Evolutionary conservation across 2,329 filamentous ascomycete genomes (phyloP), one percentile per base, ranked within the genome.

Genomic region (Didymellaceae sp.): DNA sequence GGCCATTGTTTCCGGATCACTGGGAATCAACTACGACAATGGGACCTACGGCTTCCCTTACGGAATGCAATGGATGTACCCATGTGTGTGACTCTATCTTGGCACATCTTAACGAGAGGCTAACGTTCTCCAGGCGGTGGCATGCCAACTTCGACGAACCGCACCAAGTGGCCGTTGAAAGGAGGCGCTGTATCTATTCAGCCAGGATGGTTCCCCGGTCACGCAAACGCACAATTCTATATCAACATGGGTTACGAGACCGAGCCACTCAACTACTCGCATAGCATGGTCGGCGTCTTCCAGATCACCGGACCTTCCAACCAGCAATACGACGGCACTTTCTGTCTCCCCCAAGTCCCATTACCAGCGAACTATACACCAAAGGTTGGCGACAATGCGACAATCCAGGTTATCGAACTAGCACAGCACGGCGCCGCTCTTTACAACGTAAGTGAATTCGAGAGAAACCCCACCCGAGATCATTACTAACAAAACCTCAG

Each of bases 61-160:
- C 61, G 92, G 91, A 75, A 93, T 94, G 89, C 89, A 96, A 78
- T 97, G 91, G 91, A 86, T 87, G 72, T 96, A 96, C 78, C 91
- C 92, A 74, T 97, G 91, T 96, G 79, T 77, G 90, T 78, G 24
- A 17, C 7, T 25, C 8, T 11, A 18, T 14, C 14, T 24, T 16
- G 20, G n/a, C 18, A 13, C 25, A 28, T 17, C n/a, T 25, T 5
- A 25, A 13, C 2, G n/a, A 33, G 8, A 11, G 20, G 43, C 58
- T 66, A 44, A 65, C 25, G 52, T 13, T 13, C 26, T 10, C 14
- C 65, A 97, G 93, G 93, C 71, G 94, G 94, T 51, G 94, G 94
- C 55, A 86, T 93, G 78, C 79, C 80, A 37, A 82, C 84, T 28
- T 89, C 90, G 0, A 81, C 75, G 34, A 97, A 99, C 77, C 86